A percentile compares a stretch with the other conserved stretches of the same genome.
Conservation (phyloP, 768 basidiomycete genomes). For the Boletus subcaerulescens region DNA sequence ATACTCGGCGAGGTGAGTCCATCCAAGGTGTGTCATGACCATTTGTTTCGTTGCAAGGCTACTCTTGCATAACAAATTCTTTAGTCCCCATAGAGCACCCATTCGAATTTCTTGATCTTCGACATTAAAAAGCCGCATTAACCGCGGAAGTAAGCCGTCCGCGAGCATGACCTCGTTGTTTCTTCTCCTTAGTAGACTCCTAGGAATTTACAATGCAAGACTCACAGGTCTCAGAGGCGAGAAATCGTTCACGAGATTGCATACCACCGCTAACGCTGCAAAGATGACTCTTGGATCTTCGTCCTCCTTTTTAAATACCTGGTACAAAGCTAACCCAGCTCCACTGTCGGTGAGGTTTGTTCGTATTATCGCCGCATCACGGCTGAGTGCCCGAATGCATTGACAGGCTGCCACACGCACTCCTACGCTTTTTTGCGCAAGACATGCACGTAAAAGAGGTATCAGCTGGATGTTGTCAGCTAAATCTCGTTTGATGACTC, state of each 20-base stretch:
- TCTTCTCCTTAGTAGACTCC: background rate
- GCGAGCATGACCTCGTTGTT: slow-evolving; percentile 55
- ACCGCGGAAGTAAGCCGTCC: slow-evolving; percentile 61
- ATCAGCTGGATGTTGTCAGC: slow-evolving; percentile 58
- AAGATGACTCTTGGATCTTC: slow-evolving; percentile 70
- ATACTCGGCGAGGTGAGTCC: slow-evolving; percentile 57
- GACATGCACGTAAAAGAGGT: slow-evolving; percentile 49
- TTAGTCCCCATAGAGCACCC: slow-evolving; percentile 83
- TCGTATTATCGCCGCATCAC: slow-evolving; percentile 75
- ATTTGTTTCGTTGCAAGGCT: slow-evolving; percentile 54
- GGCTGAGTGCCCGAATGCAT: slow-evolving; percentile 73
- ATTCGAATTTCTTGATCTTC: slow-evolving; percentile 56
- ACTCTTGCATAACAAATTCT: slow-evolving; percentile 74
- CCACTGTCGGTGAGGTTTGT: slow-evolving; percentile 85
- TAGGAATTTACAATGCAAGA: slow-evolving; percentile 6
- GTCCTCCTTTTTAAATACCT: slow-evolving; percentile 51
- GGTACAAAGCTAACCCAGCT: slow-evolving; percentile 68
- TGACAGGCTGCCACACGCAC: slow-evolving; percentile 88
- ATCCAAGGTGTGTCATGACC: slow-evolving; percentile 69
- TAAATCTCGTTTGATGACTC: slow-evolving; percentile 67
- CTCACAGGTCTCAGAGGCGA: slow-evolving; percentile 73
- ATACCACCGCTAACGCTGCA: slow-evolving; percentile 71
- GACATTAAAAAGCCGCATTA: slow-evolving; percentile 55
- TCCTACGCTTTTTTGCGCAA: slow-evolving; percentile 63
- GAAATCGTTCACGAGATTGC: slow-evolving; percentile 85